phyloP scores from a whole-genome alignment of 2,329 filamentous ascomycete species.

The Fusarium sp. region DNA sequence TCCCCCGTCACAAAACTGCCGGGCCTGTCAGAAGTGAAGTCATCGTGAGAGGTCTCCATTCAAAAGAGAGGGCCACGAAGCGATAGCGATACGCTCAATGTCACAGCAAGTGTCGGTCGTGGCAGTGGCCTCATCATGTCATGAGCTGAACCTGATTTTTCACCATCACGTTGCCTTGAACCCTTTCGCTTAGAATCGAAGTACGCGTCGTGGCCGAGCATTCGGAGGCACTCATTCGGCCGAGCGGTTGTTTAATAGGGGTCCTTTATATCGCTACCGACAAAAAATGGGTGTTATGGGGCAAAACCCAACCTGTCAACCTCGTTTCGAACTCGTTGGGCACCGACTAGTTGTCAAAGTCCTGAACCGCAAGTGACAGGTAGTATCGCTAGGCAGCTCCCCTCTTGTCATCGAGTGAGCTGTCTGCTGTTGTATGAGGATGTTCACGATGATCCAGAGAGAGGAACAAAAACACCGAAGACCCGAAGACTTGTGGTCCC shows the following conservation, averaged over 20 bases:
- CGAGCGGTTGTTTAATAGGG: conserved; percentile 36
- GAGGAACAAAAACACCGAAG: conserved; percentile 26
- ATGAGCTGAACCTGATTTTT: conserved; percentile 16
- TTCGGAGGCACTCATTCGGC: conserved; percentile 36
- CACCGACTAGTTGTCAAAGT: conserved; percentile 23
- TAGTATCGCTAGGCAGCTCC: conserved; percentile 18
- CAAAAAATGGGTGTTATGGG: conserved; percentile 30
- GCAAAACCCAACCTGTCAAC: conserved; percentile 17
- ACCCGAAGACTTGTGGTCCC: conserved; percentile 26
- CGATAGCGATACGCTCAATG: conserved; percentile 31
- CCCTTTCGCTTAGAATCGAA: background rate
- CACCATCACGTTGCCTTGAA: conserved; percentile 34
- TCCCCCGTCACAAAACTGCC: conserved; percentile 11
- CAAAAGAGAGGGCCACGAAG: conserved; percentile 8
- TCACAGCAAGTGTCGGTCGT: conserved; percentile 10
- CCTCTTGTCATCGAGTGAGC: conserved; percentile 10
- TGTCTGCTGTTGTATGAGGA: conserved; percentile 20
- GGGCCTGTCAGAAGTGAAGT: conserved; percentile 39
- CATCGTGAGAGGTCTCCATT: conserved; percentile 37
- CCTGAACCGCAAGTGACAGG: conserved; percentile 21
- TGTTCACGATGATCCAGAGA: conserved; percentile 35
- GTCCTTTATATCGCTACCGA: conserved; percentile 20
- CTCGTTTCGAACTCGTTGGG: conserved; percentile 26
- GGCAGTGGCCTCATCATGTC: conserved; percentile 20
- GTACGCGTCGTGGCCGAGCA: conserved; percentile 13